phyloP scores from a whole-genome alignment of 352 stramenopile species.

The Globisporangium viniferum region DNA sequence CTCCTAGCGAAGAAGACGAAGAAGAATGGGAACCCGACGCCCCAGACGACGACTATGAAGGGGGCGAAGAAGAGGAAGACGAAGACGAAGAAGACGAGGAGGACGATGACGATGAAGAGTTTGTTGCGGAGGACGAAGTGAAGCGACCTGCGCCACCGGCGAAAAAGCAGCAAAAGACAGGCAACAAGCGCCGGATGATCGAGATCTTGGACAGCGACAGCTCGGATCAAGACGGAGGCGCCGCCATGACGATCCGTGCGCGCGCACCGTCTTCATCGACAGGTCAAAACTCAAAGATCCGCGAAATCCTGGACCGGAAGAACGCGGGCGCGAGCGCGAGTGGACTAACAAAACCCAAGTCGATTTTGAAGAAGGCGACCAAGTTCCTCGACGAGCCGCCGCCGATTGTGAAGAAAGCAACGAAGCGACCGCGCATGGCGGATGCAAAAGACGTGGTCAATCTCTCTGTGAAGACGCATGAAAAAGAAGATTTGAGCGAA shows the following conservation, averaged over 20 bases:
- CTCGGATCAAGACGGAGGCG: slow-evolving; percentile 37
- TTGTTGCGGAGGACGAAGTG: slow-evolving; percentile 28
- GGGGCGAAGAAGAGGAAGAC: slow-evolving; percentile 24
- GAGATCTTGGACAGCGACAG: slow-evolving; percentile 43
- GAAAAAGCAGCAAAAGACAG: slow-evolving; percentile 5
- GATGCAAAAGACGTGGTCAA: slow-evolving; percentile 21
- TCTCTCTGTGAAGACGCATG: slow-evolving; percentile 2
- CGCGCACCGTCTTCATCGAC: not conserved
- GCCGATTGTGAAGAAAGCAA: slow-evolving; percentile 3
- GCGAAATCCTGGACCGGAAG: slow-evolving; percentile 8
- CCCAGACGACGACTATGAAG: slow-evolving; percentile 30
- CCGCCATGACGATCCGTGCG: slow-evolving; percentile 8
- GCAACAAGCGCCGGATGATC: slow-evolving; percentile 50
- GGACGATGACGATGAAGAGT: slow-evolving; percentile 22
- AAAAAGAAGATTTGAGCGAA: slow-evolving; percentile 34
- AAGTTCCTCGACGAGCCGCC: slow-evolving; percentile 16
- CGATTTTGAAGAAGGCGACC: slow-evolving; percentile 36
- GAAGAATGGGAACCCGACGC: slow-evolving; percentile 37
- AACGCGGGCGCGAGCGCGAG: slow-evolving; percentile 2
- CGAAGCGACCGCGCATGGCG: slow-evolving; percentile 10
- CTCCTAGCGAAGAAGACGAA: slow-evolving; percentile 30
- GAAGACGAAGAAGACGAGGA: slow-evolving; percentile 34
- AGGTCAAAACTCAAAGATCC: slow-evolving; percentile 13
- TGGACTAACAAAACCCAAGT: slow-evolving; percentile 22
- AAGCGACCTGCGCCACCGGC: slow-evolving; percentile 17